Conservation (phyloP, 345 rosid species). For the Arabidopsis suecica region DNA sequence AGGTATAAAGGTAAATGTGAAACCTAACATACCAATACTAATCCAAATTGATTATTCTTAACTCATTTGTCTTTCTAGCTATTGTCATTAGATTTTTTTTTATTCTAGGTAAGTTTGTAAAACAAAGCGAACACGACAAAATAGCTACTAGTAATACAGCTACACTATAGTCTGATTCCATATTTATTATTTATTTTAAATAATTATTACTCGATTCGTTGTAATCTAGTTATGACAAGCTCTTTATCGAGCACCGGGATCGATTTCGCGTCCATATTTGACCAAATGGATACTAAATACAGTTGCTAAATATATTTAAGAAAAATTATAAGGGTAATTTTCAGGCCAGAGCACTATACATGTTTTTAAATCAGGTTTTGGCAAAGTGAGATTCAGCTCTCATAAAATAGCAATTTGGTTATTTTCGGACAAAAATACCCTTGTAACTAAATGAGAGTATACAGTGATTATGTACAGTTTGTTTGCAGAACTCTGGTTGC, state of each 20-base stretch:
- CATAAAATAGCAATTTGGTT: no score
- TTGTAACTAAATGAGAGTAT: no score
- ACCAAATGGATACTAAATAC: neutral
- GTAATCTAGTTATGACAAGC: neutral
- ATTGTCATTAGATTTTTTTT: neutral
- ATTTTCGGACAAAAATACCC: no score
- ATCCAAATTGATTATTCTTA: neutral
- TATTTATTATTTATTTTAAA: neutral
- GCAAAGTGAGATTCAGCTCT: no score
- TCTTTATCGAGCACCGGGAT: neutral
- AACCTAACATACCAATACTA: neutral
- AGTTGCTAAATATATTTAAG: neutral
- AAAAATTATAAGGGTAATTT: neutral
- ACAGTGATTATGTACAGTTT: no score
- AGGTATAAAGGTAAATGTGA: neutral
- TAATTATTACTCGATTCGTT: neutral
- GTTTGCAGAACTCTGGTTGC: no score
- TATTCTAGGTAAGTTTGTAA: neutral
- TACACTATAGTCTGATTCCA: neutral
- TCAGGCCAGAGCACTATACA: no score
- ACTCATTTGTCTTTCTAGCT: neutral
- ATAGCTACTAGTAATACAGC: neutral
- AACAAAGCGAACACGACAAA: neutral
- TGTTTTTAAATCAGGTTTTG: no score
- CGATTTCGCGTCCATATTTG: neutral